phyloP scores from a whole-genome alignment of 2,329 filamentous ascomycete species.

The Talaromyces sp. region DNA sequence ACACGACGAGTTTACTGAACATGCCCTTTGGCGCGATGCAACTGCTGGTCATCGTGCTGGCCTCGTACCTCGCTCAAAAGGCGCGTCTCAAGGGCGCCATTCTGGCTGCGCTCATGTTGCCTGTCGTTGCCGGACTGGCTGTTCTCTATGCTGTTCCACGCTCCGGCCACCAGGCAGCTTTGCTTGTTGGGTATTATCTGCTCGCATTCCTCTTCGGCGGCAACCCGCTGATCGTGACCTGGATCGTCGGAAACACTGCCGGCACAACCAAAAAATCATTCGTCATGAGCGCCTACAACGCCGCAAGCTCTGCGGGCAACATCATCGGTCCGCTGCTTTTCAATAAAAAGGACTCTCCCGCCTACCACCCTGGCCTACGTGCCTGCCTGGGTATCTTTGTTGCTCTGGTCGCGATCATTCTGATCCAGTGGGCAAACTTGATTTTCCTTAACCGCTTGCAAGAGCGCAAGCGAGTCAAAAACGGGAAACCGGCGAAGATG shows the following conservation, averaged over 20 bases:
- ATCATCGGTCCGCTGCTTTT: conserved; percentile 63
- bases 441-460: conserved; percentile 51
- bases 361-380: conserved; percentile 53
- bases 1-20: conserved; percentile 55
- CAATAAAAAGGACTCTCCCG: conserved; percentile 50
- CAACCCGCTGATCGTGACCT: conserved; percentile 60
- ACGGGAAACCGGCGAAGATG: conserved; percentile 56
- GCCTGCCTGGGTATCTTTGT: conserved; percentile 43
- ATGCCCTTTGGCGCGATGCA: conserved; percentile 63
- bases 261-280: conserved; percentile 63
- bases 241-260: conserved; percentile 64
- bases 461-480: conserved; percentile 47
- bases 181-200: conserved; percentile 60
- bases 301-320: conserved; percentile 57
- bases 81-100: conserved; percentile 53
- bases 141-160: conserved; percentile 52
- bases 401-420: conserved; percentile 47
- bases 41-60: conserved; percentile 52
- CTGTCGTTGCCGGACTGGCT: conserved; percentile 53
- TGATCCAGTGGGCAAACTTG: conserved; percentile 52
- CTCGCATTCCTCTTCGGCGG: conserved; percentile 61
- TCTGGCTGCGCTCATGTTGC: conserved; percentile 49
- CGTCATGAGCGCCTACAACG: conserved; percentile 60
- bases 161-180: conserved; percentile 31
- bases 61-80: conserved; percentile 54